Evolutionary conservation across 2,329 filamentous ascomycete species (phyloP), one percentile per base, ranked within the genome.

Genomic region (Colletotrichum australisinense): DNA sequence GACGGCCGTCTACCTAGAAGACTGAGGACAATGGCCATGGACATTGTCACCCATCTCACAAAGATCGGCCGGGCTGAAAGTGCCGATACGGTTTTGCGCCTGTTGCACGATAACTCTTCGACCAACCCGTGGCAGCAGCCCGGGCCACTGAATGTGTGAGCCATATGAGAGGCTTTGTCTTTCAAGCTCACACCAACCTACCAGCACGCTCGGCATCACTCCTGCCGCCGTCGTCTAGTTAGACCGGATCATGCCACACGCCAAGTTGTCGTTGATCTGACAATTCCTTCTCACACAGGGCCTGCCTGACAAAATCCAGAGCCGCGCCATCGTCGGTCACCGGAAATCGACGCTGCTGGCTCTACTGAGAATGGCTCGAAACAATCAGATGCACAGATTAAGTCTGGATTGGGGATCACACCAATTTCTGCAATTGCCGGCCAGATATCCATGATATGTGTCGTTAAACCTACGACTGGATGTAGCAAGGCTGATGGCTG

Each of bases 31-130:
- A 76, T 78, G 77, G 77, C 75, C n/a, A 76, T 78, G 69, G 77
- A 88, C 67, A 87, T 86, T 0, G 83, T 87, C 65, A 84, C 83
- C 59, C 81, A 86, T 65, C 78, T 88, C n/a, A 80, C 81, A 14
- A 80, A 82, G 35, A 78, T 80, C 1, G 86, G 86, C 11, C 78
- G 82, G 75, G 79, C 78, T 7, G 79, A 81, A 5, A 83, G 87
- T 75, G 87, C 87, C 0, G 80, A 84, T 53, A 77, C 79, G 11
- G 78, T 88, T 1, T 80, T 83, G 4, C 77, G 81, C 42, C 70
- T 86, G 4, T 70, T 86, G n/a, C 79, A 81, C 22, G 76, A 78
- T 11, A 84, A 83, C 60, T 76, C 84, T n/a, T 72, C 82, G 2
- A 75, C 76, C 19, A 65, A 75, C 11, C 14, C 63, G 1, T 67